phyloP scores from a whole-genome alignment of 768 basidiomycete genomes.

The Sporobolomyces roseus region DNA sequence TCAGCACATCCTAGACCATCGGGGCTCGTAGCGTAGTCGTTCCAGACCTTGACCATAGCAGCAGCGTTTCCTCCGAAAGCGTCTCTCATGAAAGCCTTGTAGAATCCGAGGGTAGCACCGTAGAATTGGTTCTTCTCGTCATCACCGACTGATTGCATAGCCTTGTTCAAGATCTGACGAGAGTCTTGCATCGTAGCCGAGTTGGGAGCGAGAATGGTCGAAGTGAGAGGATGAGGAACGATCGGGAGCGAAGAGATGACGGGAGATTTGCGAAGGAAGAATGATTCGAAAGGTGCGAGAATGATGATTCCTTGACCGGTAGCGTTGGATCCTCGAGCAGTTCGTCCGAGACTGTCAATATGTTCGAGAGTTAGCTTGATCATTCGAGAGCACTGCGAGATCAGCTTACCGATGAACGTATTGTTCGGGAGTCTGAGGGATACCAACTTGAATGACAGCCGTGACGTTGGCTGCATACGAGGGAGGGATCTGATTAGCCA shows the following conservation, averaged over 20 bases:
- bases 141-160: conserved; percentile 49
- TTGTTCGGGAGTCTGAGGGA: conserved; percentile 50
- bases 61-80: conserved; percentile 19
- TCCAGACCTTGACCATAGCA: conserved; percentile 47
- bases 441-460: conserved; percentile 57
- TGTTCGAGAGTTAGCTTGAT: background rate
- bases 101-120: conserved; percentile 60
- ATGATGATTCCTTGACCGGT: conserved; percentile 56
- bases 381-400: background rate
- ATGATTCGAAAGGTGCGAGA: conserved; percentile 56
- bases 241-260: conserved; percentile 54
- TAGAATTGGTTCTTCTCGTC: conserved; percentile 57
- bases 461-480: conserved; percentile 60
- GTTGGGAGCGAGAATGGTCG: conserved; percentile 8
- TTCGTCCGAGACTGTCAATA: conserved; percentile 49
- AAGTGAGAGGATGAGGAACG: conserved; percentile 45
- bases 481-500: background rate
- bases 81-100: conserved; percentile 52
- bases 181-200: conserved; percentile 14
- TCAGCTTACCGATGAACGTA: conserved; percentile 43
- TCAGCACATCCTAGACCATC: conserved; percentile 36
- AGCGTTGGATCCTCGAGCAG: conserved; percentile 50
- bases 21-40: conserved; percentile 49
- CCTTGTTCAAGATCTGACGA: conserved; percentile 44
- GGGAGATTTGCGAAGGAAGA: conserved; percentile 53